These are phyloP conservation scores for Glarea lozoyensis DNA, from an alignment of 495 filamentous ascomycete species.

Conservation along the genomic window DNA sequence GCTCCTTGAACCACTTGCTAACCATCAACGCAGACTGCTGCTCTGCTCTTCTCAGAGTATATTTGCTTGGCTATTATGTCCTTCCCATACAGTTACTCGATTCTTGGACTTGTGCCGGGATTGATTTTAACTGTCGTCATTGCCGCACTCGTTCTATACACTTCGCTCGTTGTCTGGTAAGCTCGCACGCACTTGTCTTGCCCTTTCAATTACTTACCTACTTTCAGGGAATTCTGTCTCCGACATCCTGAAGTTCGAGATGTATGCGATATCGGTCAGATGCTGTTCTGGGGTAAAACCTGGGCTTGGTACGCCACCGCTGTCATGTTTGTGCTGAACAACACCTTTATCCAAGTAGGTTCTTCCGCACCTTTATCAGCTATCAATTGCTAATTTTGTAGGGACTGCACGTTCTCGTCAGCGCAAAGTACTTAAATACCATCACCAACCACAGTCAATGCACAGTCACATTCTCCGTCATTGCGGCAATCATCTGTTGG, in stretches of 20 bases:
- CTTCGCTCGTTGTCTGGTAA: conserved; percentile 68
- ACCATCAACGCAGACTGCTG: conserved; percentile 60
- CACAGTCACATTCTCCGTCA: conserved; percentile 64
- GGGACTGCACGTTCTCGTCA: conserved; percentile 71
- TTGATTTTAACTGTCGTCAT: conserved; percentile 73
- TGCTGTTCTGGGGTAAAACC: conserved; percentile 71
- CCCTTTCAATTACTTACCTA: conserved; percentile 7
- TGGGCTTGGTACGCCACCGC: conserved; percentile 80
- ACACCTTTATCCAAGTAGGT: conserved; percentile 70
- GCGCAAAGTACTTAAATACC: conserved; percentile 78
- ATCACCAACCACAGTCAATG: conserved; percentile 57
- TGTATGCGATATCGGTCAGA: conserved; percentile 85
- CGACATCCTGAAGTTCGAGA: conserved; percentile 81
- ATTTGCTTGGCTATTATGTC: conserved; percentile 94
- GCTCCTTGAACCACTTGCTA: background rate
- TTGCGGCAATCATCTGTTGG: conserved; percentile 62
- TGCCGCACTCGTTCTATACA: conserved; percentile 70
- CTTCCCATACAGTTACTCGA: conserved; percentile 82
- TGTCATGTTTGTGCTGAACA: conserved; percentile 84
- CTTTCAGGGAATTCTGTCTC: conserved; percentile 66
- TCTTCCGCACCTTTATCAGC: conserved; percentile 2
- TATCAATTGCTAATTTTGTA: conserved; percentile 16
- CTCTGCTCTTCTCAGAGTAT: conserved; percentile 82
- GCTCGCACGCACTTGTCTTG: conserved; percentile 23
- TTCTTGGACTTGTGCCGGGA: conserved; percentile 79